Percentiles rank a stretch among this genome's conserved stretches.
These are phyloP conservation scores for Podospora pseudocomata DNA, from an alignment of 495 filamentous ascomycete species.

Conservation along the genomic window DNA sequence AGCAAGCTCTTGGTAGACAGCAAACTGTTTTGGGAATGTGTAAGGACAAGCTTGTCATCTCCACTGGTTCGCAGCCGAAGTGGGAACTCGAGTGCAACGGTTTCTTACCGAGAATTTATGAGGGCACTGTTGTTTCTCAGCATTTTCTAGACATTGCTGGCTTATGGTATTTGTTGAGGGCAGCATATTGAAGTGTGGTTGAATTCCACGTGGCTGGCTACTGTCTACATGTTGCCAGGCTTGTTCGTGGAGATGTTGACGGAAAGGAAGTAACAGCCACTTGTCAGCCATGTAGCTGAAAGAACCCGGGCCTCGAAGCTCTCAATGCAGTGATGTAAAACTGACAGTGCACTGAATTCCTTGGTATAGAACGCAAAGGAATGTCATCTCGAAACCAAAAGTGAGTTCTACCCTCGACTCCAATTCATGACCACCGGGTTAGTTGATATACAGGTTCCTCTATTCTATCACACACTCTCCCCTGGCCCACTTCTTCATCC, in stretches of 20 bases:
- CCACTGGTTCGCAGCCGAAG: conserved; percentile 2
- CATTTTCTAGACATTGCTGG: not conserved
- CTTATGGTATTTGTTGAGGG: conserved; percentile 1
- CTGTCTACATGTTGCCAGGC: too few relatives aligned
- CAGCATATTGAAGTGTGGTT: not conserved
- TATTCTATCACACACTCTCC: conserved; percentile 25
- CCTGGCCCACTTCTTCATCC: not conserved
- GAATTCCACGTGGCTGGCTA: not conserved
- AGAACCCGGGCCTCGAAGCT: not conserved
- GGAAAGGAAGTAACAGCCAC: too few relatives aligned
- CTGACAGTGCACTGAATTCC: not conserved
- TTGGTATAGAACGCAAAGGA: not conserved
- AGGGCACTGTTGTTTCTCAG: conserved; percentile 1
- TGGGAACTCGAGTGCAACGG: conserved; percentile 9
- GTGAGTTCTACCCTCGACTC: conserved; percentile 20
- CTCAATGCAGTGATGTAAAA: too few relatives aligned
- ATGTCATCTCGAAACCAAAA: conserved; percentile 4
- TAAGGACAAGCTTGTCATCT: not conserved
- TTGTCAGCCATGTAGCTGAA: not conserved
- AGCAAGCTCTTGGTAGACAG: not conserved
- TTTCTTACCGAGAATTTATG: conserved; percentile 5
- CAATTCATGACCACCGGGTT: not conserved
- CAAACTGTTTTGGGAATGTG: not conserved
- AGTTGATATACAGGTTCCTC: conserved; percentile 34
- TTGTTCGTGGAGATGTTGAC: too few relatives aligned